Evolutionary conservation across 2,329 filamentous ascomycete genomes (phyloP).

Genomic region (Cercospora sp.): DNA sequence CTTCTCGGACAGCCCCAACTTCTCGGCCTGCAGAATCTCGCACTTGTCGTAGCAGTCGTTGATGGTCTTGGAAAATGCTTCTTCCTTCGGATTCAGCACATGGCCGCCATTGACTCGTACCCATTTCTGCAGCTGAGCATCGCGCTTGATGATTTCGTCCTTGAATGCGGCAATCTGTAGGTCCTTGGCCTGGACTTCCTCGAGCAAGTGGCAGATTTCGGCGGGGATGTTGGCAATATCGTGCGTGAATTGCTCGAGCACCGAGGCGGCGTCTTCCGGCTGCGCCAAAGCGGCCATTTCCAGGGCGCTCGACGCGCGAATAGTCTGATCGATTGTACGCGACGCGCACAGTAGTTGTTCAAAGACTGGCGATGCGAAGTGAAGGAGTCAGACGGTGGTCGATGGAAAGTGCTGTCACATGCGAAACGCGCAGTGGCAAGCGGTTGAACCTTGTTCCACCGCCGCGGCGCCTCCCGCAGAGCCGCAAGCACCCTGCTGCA

Average conservation of each 20-base stretch:
- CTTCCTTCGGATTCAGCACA: constrained; percentile 73
- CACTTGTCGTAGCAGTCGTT: constrained; percentile 67
- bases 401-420: constrained; percentile 24
- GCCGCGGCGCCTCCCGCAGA: background rate
- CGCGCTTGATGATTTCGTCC: constrained; percentile 68
- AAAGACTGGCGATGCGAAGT: background rate
- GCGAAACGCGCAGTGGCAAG: constrained; percentile 15
- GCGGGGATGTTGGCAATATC: constrained; percentile 77
- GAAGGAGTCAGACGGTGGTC: background rate
- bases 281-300: constrained; percentile 42
- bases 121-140: constrained; percentile 76
- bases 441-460: background rate
- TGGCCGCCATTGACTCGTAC: constrained; percentile 76
- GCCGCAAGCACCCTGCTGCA: background rate
- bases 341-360: background rate
- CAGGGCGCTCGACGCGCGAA: too few relatives aligned
- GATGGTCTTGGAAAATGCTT: constrained; percentile 65
- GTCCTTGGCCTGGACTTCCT: constrained; percentile 81
- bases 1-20: constrained; percentile 69
- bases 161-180: constrained; percentile 68
- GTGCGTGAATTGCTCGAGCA: constrained; percentile 77
- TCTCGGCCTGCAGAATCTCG: constrained; percentile 72
- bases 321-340: background rate
- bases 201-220: constrained; percentile 79
- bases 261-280: constrained; percentile 64